Base-by-base conservation (phyloP, 345 rosid species). In the Ailanthus altissimus region DNA sequence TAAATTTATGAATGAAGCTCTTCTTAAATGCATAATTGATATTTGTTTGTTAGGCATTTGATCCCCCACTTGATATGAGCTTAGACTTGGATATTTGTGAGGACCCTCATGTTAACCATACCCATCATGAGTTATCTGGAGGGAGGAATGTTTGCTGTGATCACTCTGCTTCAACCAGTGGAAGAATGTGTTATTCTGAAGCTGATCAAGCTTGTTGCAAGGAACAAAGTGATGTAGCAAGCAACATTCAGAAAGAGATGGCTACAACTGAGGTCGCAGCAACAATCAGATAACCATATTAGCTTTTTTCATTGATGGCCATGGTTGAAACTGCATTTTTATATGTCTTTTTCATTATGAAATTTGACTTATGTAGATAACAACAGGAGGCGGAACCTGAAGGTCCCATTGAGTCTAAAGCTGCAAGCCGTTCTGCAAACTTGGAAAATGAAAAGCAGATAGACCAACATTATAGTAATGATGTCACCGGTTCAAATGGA, bases 31-130 rank as follows among this genome's bases (percentile, higher is more conserved):
- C 75, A 14, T 69, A 58, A 70, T 72, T 75, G 43, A 26, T 78
- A 72, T 80, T 62, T 82, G 23, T 75, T 72, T 84, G 83, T 83
- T 89, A 96, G 99, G 95, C 92, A 81, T 96, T 96, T 87, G 98
- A 93, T 65, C 97, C 99, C n/a, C 99, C 99, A 54, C 78, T 93
- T 66, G 98, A 93, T 85, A 85, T 96, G 97, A 91, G 93, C 89
- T 91, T 85, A 77, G 97, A 87, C 76, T 72, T 80, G 78, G 94
- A 88, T 78, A 54, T 62, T 77, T 84, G 76, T 76, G 90, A 84
- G 72, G 88, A 87, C 72, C 74, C 85, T 36, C 78, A 78, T 66
- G 76, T 78, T 62, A 88, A 88, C 14, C 78, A 76, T 67, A 81
- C 83, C 73, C 86, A 80, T 63, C 56, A 85, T 84, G 90, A 53